These are phyloP conservation scores for Chalciporus piperatus DNA, from an alignment of 768 basidiomycete genomes.

Conservation along the genomic window DNA sequence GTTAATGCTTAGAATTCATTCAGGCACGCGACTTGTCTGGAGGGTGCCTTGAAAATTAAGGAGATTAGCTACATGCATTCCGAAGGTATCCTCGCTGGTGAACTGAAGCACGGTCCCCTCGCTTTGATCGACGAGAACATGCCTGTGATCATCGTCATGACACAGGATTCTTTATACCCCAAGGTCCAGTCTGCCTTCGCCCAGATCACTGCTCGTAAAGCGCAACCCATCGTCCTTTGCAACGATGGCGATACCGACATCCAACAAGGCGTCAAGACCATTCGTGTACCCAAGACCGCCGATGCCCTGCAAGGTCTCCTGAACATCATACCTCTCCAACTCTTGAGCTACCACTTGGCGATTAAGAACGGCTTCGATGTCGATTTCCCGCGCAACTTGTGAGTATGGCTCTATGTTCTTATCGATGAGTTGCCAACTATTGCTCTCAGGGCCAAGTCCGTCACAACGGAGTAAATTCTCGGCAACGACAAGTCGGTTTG, in stretches of 20 bases:
- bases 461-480: slow-evolving; percentile 60
- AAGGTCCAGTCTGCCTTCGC: slow-evolving; percentile 96
- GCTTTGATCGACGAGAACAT: slow-evolving; percentile 98
- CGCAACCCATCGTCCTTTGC: slow-evolving; percentile 91
- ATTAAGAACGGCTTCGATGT: slow-evolving; percentile 96
- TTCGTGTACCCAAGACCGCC: slow-evolving; percentile 92
- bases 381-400: slow-evolving; percentile 97
- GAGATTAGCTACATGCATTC: slow-evolving; percentile 82
- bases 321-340: slow-evolving; percentile 95
- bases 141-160: slow-evolving; percentile 99
- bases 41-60: slow-evolving; percentile 99
- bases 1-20: neutral
- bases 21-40: slow-evolving; percentile 92
- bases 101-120: slow-evolving; percentile 97
- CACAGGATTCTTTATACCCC: slow-evolving; percentile 95
- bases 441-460: slow-evolving; percentile 64
- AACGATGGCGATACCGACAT: slow-evolving; percentile 88
- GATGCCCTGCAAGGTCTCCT: slow-evolving; percentile 94
- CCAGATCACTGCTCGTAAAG: slow-evolving; percentile 97
- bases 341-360: slow-evolving; percentile 94
- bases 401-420: slow-evolving; percentile 32
- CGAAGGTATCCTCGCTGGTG: slow-evolving; percentile 90
- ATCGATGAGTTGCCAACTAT: slow-evolving; percentile 9
- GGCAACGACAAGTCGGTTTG: neutral
- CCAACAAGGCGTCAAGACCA: slow-evolving; percentile 71